Evolutionary conservation across 345 rosid genomes (phyloP).

Genomic region (Litchi chinensis): DNA sequence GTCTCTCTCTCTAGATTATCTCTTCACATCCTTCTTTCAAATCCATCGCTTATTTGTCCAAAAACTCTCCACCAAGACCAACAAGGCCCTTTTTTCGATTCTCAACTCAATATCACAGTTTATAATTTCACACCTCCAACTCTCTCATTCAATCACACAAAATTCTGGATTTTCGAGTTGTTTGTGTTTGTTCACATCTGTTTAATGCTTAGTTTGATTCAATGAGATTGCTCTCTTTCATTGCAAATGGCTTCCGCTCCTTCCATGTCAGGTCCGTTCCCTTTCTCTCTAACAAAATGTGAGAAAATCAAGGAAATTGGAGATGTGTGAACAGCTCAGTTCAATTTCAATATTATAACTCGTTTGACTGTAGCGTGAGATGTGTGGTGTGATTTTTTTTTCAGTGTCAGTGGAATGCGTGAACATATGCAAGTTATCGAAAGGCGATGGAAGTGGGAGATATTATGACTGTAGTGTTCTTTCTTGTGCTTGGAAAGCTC

Average conservation of each 20-base stretch:
- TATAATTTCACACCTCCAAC: conserved; percentile 8
- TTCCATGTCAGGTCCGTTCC: conserved; percentile 68
- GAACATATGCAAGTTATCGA: conserved; percentile 69
- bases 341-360: neutral
- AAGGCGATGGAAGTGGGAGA: conserved; percentile 72
- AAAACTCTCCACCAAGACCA: conserved; percentile 30
- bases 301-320: conserved; percentile 21
- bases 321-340: neutral
- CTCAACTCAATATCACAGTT: conserved; percentile 19
- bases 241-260: conserved; percentile 80
- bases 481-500: conserved; percentile 91
- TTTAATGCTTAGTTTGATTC: conserved; percentile 48
- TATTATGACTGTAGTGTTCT: conserved; percentile 67
- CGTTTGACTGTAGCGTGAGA: conserved; percentile 6
- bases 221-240: conserved; percentile 49
- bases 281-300: conserved; percentile 14
- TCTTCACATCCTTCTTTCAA: conserved; percentile 37
- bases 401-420: conserved; percentile 86
- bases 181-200: conserved; percentile 6
- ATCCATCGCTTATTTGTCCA: conserved; percentile 40
- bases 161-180: neutral
- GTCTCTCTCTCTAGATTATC: conserved; percentile 66
- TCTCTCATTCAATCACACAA: neutral
- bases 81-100: neutral
- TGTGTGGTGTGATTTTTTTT: conserved; percentile 25